A percentile compares a stretch with the other conserved stretches of the same genome.
phyloP scores from a whole-genome alignment of 164 flowering plant species.

The Nymphaea colorata region DNA sequence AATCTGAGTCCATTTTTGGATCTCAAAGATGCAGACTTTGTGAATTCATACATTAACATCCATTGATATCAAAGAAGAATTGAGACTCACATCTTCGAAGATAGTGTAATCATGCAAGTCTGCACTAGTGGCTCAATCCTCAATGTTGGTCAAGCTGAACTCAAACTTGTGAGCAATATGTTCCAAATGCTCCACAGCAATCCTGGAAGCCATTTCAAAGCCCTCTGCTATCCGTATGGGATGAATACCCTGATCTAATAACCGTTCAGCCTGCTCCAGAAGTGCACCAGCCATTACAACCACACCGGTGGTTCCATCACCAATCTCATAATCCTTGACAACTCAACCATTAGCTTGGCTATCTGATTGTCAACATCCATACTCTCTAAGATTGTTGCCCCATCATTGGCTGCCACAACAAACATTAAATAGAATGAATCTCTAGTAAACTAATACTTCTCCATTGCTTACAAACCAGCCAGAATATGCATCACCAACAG shows the following conservation, averaged over 20 bases:
- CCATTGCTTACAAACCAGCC: too few species aligned
- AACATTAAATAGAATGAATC: neutral
- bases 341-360: slow-evolving; percentile 92
- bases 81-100: slow-evolving; percentile 73
- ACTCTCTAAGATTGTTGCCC: slow-evolving; percentile 94
- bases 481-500: too few species aligned
- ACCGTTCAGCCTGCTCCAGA: slow-evolving; percentile 77
- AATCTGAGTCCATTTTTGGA: too few species aligned
- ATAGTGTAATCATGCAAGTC: slow-evolving; percentile 96
- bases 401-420: slow-evolving; percentile 73
- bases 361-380: slow-evolving; percentile 99
- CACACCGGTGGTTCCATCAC: slow-evolving; percentile 98
- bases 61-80: neutral
- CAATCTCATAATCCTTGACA: slow-evolving; percentile 97
- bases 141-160: slow-evolving; percentile 31
- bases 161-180: slow-evolving; percentile 72
- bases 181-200: slow-evolving; percentile 80
- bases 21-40: too few species aligned
- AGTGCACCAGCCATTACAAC: slow-evolving; percentile 97
- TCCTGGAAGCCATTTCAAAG: slow-evolving; percentile 81
- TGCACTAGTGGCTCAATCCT: slow-evolving; percentile 74
- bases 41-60: neutral
- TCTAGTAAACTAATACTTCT: too few species aligned
- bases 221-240: slow-evolving; percentile 93
- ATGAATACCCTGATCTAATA: slow-evolving; percentile 85